Evolutionary conservation across 768 basidiomycete species (phyloP).

Genomic region (Pleurotus salmoneostramineus): DNA sequence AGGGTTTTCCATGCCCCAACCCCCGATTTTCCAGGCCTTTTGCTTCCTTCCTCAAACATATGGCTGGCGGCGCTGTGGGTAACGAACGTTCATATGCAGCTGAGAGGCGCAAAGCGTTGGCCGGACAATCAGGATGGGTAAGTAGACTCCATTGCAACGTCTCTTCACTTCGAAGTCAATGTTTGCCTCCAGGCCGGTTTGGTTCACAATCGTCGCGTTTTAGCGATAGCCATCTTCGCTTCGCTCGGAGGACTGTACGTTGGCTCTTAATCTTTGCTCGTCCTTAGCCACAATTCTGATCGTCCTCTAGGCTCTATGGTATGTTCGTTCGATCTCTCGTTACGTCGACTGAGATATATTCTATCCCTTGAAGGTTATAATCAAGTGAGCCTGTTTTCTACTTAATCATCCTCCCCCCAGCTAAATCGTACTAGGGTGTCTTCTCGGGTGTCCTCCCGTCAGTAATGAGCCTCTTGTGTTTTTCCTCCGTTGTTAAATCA

Average conservation of each 20-base stretch:
- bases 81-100: constrained; percentile 25
- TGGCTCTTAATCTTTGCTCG: background rate
- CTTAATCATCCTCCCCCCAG: background rate
- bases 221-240: constrained; percentile 71
- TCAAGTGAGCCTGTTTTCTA: constrained; percentile 34
- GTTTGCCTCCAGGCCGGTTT: constrained; percentile 46
- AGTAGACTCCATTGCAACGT: constrained; percentile 12
- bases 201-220: constrained; percentile 60
- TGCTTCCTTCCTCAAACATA: background rate
- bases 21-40: background rate
- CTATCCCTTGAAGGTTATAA: constrained; percentile 51
- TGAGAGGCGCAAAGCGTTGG: constrained; percentile 47
- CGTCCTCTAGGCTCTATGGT: constrained; percentile 55
- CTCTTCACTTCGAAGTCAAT: background rate
- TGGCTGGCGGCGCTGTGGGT: background rate
- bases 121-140: constrained; percentile 69
- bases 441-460: constrained; percentile 73
- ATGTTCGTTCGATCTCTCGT: constrained; percentile 13
- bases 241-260: constrained; percentile 74
- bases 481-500: background rate
- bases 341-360: background rate
- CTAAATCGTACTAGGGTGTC: constrained; percentile 47
- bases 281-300: background rate
- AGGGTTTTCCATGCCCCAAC: background rate
- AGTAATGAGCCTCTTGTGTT: constrained; percentile 12